Conservation (phyloP, 371 early-diverging fungal genomes). For the Mortierella sp. region DNA sequence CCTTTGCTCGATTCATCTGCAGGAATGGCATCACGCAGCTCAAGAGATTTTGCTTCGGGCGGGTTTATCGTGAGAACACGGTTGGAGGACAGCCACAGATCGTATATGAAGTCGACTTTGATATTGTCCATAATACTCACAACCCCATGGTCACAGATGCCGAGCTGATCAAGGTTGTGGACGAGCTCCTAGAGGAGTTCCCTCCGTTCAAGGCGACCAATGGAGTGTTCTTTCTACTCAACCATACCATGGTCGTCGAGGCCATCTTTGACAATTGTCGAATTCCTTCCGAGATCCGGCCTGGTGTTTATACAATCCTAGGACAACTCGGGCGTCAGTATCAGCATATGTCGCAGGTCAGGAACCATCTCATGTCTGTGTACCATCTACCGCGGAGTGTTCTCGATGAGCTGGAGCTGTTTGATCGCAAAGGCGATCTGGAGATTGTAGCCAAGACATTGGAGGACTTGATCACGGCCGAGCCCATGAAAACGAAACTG, state of each 20-base stretch:
- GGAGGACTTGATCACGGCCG: constrained; percentile 67
- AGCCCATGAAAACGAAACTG: constrained; percentile 59
- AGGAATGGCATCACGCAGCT: constrained; percentile 78
- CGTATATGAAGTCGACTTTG: constrained; percentile 90
- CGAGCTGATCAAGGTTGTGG: constrained; percentile 88
- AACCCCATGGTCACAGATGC: constrained; percentile 87
- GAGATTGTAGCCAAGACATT: constrained; percentile 62
- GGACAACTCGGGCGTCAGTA: constrained; percentile 66
- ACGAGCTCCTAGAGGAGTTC: constrained; percentile 85
- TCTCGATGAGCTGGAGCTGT: constrained; percentile 73
- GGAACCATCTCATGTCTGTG: constrained; percentile 71
- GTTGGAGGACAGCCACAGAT: constrained; percentile 86
- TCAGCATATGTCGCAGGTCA: constrained; percentile 70
- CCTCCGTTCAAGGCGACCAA: constrained; percentile 74
- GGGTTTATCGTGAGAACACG: constrained; percentile 81
- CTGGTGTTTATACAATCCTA: constrained; percentile 67
- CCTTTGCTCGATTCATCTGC: constrained; percentile 90
- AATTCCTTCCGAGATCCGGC: constrained; percentile 66
- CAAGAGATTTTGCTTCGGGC: constrained; percentile 90
- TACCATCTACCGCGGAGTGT: constrained; percentile 70
- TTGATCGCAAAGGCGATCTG: constrained; percentile 69
- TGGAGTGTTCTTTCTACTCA: constrained; percentile 65
- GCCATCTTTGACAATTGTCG: constrained; percentile 74
- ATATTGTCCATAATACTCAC: constrained; percentile 81
- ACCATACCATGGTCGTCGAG: constrained; percentile 69